phyloP scores from a whole-genome alignment of 139 green algal genomes.

The Penium margaritaceum region DNA sequence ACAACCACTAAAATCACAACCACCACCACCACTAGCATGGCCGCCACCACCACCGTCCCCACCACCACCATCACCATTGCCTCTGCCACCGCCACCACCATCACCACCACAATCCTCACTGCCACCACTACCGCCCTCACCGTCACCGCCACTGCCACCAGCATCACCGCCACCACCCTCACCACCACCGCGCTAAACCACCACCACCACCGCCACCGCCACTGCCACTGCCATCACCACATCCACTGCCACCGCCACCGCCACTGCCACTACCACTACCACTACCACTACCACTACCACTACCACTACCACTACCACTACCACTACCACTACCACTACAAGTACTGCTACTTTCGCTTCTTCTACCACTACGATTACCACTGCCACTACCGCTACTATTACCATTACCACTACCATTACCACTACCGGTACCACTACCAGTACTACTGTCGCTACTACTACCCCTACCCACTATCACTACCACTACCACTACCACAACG shows the following conservation, averaged over 20 bases:
- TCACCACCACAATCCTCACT: background rate
- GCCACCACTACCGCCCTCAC: background rate
- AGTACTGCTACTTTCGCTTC: background rate
- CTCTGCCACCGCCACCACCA: background rate
- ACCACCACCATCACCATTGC: background rate
- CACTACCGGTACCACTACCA: constrained; percentile 6
- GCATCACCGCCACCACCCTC: background rate
- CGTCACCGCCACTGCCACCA: background rate
- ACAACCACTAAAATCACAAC: background rate
- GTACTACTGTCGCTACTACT: constrained; percentile 1
- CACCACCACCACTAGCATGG: background rate
- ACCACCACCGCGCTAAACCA: background rate
- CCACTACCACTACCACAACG: background rate
- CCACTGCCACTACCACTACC: background rate
- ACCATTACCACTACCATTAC: constrained; percentile 13
- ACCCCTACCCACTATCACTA: constrained; percentile 8
- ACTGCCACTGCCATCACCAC: background rate
- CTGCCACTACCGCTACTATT: background rate
- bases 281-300: background rate
- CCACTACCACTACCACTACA: background rate
- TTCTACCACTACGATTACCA: constrained; percentile 1
- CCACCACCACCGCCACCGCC: background rate
- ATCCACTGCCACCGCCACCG: background rate
- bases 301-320: background rate
- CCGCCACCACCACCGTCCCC: background rate